Evolutionary conservation across 768 basidiomycete species (phyloP), one percentile per base, ranked within the genome.

Genomic region (Dioszegia crocea): DNA sequence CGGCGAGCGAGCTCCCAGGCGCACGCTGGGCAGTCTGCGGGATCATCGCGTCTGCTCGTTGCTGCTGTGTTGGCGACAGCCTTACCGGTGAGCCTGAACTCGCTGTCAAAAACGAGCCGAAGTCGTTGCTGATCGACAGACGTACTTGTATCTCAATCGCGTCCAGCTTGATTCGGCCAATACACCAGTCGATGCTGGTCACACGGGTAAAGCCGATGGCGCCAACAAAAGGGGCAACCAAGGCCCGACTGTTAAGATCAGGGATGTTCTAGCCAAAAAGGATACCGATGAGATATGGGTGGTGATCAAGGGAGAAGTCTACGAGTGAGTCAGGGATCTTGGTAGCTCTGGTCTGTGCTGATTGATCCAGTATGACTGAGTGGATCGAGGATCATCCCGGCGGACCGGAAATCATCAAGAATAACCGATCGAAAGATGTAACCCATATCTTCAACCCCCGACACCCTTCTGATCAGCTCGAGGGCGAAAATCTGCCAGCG

Each of bases 321-420:
- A 73, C 41, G 59, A 73, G 71, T 73, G 58, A 58, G 71, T 64
- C n/a, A 4, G 12, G 14, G 2, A 23, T 33, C 43, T 4, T 19
- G 29, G 17, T 44, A 31, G n/a, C n/a, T n/a, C n/a, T n/a, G n/a
- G n/a, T n/a, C n/a, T 19, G 11, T 10, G 23, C 56, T 55, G 21
- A 45, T 29, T 11, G 1, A n/a, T n/a, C 1, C 52, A 73, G 71
- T 51, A 62, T 73, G 51, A 70, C 71, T 11, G 71, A 73, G n/a
- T 73, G 59, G 31, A 40, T 73, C n/a, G 66, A 73, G 5, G 71
- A 73, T 52, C 71, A 73, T 36, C 71, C 71, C 1, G 71, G 71
- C n/a, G 71, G 71, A 43, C 57, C 47, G n/a, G 71, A 73, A 33
- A 73, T 73, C 41, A 73, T 73, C 47, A 44, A 53, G 29, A 55